phyloP scores from a whole-genome alignment of 2,329 filamentous ascomycete genomes.

The Colletotrichum tabaci region DNA sequence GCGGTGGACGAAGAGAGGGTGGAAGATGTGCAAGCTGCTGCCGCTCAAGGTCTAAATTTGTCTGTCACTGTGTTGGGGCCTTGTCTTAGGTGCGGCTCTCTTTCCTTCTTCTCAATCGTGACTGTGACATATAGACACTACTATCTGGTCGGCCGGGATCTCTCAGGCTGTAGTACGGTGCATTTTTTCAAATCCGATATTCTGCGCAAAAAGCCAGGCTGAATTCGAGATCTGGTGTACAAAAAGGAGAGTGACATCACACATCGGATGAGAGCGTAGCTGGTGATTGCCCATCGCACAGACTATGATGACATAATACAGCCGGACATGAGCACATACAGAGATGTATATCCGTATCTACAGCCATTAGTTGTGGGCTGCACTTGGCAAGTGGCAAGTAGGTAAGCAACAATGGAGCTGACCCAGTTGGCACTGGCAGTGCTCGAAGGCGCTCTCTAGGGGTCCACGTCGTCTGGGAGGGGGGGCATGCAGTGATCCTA shows the following conservation, averaged over 20 bases:
- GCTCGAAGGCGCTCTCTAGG: conserved; percentile 13
- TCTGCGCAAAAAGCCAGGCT: not conserved
- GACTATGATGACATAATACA: conserved; percentile 30
- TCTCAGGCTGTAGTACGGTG: not conserved
- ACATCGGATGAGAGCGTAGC: conserved; percentile 5
- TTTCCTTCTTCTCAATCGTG: not conserved
- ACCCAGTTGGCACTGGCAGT: not conserved
- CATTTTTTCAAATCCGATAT: not conserved
- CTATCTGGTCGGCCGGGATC: not conserved
- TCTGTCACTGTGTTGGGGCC: not conserved
- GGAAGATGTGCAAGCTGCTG: not conserved
- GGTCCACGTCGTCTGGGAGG: conserved; percentile 26
- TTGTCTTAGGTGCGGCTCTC: conserved; percentile 31
- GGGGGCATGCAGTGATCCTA: conserved; percentile 30
- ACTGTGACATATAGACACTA: not conserved
- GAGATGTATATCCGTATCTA: too few species aligned
- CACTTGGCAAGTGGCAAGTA: too few species aligned
- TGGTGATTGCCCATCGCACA: not conserved
- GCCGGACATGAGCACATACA: not conserved
- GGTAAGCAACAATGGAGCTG: not conserved
- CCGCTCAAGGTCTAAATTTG: conserved; percentile 17
- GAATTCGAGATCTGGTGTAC: not conserved
- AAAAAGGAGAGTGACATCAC: conserved; percentile 13
- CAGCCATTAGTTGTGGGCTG: too few species aligned
- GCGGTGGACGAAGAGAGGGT: not conserved